These are phyloP conservation scores for Fusarium sulawesiense DNA, from an alignment of 2,329 filamentous ascomycete genomes.

Conservation along the genomic window DNA sequence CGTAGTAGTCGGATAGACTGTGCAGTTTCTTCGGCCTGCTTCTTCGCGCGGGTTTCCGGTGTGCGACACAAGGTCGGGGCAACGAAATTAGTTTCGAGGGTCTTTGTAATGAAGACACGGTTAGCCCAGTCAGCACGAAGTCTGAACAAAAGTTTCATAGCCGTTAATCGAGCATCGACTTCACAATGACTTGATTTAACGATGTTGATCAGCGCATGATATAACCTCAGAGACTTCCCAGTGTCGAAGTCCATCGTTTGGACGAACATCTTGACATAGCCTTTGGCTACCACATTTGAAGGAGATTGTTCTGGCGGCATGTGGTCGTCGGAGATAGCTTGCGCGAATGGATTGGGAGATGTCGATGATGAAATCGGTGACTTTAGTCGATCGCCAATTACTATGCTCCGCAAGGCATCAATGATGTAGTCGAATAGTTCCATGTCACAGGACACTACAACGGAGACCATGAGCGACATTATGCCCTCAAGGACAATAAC, in stretches of 20 bases:
- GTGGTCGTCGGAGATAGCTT: constrained; percentile 35
- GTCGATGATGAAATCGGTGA: constrained; percentile 54
- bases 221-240: constrained; percentile 72
- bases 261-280: constrained; percentile 81
- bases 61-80: constrained; percentile 78
- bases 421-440: constrained; percentile 70
- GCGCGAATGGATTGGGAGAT: constrained; percentile 41
- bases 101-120: constrained; percentile 76
- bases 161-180: constrained; percentile 76
- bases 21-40: constrained; percentile 63
- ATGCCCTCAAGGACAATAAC: constrained; percentile 72
- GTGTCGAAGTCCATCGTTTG: constrained; percentile 75
- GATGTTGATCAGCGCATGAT: constrained; percentile 72
- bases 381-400: constrained; percentile 61
- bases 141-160: constrained; percentile 83
- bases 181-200: constrained; percentile 70
- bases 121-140: constrained; percentile 85
- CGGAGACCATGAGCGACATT: constrained; percentile 71
- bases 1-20: constrained; percentile 58
- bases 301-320: constrained; percentile 60
- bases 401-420: constrained; percentile 62
- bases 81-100: constrained; percentile 78
- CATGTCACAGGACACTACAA: constrained; percentile 70
- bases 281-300: constrained; percentile 77
- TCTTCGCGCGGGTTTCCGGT: constrained; percentile 63